Evolutionary conservation across 345 rosid species (phyloP).

Genomic region (Lepidium aucheri): DNA sequence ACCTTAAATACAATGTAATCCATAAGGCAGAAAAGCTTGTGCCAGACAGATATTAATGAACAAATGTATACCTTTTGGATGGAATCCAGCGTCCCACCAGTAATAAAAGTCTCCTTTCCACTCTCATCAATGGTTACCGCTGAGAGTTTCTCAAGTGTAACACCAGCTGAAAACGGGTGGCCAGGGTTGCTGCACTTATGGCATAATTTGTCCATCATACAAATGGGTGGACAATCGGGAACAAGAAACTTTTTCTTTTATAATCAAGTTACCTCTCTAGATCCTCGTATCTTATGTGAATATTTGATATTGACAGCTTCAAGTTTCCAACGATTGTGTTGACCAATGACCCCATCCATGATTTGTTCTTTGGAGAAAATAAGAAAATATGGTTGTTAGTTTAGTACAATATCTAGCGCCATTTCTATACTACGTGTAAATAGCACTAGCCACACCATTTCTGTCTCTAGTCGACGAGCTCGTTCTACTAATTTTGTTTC

Average conservation of each 20-base stretch:
- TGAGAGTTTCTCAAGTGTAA: slow-evolving; percentile 83
- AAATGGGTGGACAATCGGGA: slow-evolving; percentile 1
- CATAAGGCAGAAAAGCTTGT: slow-evolving; percentile 5
- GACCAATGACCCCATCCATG: slow-evolving; percentile 95
- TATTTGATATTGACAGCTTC: slow-evolving; percentile 93
- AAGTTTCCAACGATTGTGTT: slow-evolving; percentile 91
- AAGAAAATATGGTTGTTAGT: slow-evolving; percentile 20
- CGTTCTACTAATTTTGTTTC: slow-evolving; percentile 74
- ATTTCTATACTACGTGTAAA: neutral
- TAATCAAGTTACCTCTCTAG: slow-evolving; percentile 61
- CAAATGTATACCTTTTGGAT: slow-evolving; percentile 66
- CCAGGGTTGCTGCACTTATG: slow-evolving; percentile 66
- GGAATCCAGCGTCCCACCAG: slow-evolving; percentile 65
- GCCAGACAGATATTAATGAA: neutral
- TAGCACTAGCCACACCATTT: slow-evolving; percentile 56
- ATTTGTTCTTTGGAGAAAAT: slow-evolving; percentile 62
- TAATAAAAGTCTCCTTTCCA: slow-evolving; percentile 86
- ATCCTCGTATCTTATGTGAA: slow-evolving; percentile 97
- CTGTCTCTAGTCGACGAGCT: slow-evolving; percentile 52
- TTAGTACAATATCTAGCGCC: slow-evolving; percentile 6
- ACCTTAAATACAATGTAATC: neutral
- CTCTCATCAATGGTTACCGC: slow-evolving; percentile 85
- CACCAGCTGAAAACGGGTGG: slow-evolving; percentile 84
- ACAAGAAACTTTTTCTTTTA: neutral
- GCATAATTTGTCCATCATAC: slow-evolving; percentile 1